Percentiles rank a stretch among this genome's conserved stretches.
Conservation (phyloP, 2,329 filamentous ascomycete species). For the Karstenula rhodostoma region DNA sequence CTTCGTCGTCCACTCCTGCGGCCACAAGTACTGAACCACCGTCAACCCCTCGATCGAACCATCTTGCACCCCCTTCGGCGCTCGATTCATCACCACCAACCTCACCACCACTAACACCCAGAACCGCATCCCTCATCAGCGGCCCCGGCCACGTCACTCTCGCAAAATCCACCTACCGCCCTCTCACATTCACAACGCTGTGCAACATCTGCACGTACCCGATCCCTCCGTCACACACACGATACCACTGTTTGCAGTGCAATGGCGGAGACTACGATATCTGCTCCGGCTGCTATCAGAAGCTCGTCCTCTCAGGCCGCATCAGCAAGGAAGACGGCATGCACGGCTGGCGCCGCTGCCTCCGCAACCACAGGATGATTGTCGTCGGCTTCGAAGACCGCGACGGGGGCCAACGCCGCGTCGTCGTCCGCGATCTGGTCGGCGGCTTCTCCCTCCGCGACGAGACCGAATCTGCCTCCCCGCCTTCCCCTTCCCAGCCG, state of each 20-base stretch:
- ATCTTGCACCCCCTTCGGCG: constrained; percentile 34
- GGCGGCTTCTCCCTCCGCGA: constrained; percentile 76
- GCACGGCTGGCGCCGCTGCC: constrained; percentile 83
- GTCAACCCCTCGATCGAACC: constrained; percentile 25
- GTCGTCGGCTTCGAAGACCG: constrained; percentile 78
- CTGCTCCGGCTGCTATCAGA: constrained; percentile 79
- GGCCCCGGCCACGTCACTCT: constrained; percentile 45
- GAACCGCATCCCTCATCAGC: constrained; percentile 53
- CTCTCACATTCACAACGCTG: constrained; percentile 74
- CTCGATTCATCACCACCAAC: constrained; percentile 37
- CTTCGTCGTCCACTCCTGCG: constrained; percentile 18
- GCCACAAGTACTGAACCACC: constrained; percentile 26
- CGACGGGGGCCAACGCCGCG: constrained; percentile 71
- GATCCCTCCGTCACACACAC: constrained; percentile 73
- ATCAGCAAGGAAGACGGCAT: constrained; percentile 79
- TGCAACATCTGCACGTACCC: constrained; percentile 81
- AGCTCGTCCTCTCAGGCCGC: constrained; percentile 67
- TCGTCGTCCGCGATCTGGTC: constrained; percentile 75
- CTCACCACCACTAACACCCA: constrained; percentile 52
- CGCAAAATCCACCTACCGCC: constrained; percentile 62
- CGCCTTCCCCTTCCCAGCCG: not conserved
- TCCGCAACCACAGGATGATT: constrained; percentile 83
- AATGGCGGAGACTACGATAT: constrained; percentile 86
- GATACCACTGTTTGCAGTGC: constrained; percentile 84
- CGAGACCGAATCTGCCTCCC: constrained; percentile 51